phyloP scores from a whole-genome alignment of 2,329 filamentous ascomycete genomes.

The Hypocreales sp. region DNA sequence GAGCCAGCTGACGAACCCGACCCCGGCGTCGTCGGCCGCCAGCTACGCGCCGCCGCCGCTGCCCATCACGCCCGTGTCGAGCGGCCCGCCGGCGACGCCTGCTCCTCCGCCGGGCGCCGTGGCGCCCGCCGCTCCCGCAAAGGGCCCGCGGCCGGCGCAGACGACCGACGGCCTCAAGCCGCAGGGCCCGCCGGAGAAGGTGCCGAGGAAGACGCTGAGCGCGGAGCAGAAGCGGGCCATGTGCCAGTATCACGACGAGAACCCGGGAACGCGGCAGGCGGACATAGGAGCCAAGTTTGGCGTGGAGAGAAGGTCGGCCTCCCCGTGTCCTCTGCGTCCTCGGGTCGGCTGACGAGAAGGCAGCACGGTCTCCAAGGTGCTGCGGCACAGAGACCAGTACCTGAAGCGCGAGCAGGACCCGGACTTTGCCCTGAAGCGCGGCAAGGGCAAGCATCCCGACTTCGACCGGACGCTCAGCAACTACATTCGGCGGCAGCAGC shows the following conservation, averaged over 20 bases:
- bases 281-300: slow-evolving; percentile 94
- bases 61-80: slow-evolving; percentile 40
- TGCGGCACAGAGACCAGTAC: slow-evolving; percentile 91
- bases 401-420: slow-evolving; percentile 67
- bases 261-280: slow-evolving; percentile 83
- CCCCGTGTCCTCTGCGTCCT: not conserved
- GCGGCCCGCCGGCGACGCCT: slow-evolving; percentile 24
- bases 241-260: slow-evolving; percentile 85
- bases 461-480: slow-evolving; percentile 82
- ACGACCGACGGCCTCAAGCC: slow-evolving; percentile 10
- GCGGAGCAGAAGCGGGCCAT: slow-evolving; percentile 82
- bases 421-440: slow-evolving; percentile 51
- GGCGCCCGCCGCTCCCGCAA: not conserved
- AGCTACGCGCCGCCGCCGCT: slow-evolving; percentile 45
- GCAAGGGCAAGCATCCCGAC: slow-evolving; percentile 75
- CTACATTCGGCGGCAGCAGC: slow-evolving; percentile 72
- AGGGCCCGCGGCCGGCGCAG: not conserved
- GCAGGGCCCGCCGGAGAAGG: slow-evolving; percentile 36
- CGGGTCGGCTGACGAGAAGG: not conserved
- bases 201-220: slow-evolving; percentile 66
- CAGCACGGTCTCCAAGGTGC: slow-evolving; percentile 96
- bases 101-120: not conserved
- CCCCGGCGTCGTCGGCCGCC: slow-evolving; percentile 22
- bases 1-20: slow-evolving; percentile 63
- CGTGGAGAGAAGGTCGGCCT: slow-evolving; percentile 80